Conservation (phyloP, 2,329 filamentous ascomycete species). For the Trichoderma citrinoviride region DNA sequence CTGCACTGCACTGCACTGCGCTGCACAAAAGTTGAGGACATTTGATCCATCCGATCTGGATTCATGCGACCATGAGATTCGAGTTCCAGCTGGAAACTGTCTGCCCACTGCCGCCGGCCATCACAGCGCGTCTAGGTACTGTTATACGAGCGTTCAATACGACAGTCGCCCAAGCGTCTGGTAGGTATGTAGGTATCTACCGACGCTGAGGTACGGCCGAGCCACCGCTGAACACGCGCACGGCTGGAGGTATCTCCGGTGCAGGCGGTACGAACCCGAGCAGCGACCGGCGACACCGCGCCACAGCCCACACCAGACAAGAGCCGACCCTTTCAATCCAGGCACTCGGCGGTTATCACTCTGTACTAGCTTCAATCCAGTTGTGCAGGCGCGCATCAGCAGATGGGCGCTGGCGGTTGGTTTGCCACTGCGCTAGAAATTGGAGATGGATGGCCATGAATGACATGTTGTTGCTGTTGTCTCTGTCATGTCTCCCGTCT, state of each 20-base stretch:
- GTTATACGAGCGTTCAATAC: too few species aligned
- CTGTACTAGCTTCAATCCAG: too few species aligned
- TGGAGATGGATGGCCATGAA: too few species aligned
- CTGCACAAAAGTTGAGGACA: too few species aligned
- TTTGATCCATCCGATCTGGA: too few species aligned
- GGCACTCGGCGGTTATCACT: conserved; percentile 2
- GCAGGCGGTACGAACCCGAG: too few species aligned
- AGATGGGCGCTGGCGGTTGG: too few species aligned
- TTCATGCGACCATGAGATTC: too few species aligned
- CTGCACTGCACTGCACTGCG: background rate
- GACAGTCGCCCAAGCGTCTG: background rate
- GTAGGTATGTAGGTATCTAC: background rate
- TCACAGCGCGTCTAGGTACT: too few species aligned
- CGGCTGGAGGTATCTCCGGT: background rate
- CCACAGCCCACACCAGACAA: conserved; percentile 10
- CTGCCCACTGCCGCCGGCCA: background rate
- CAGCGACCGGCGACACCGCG: conserved; percentile 14
- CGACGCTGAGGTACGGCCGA: background rate
- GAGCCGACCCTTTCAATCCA: conserved; percentile 4
- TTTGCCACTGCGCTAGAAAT: too few species aligned
- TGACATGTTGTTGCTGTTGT: too few species aligned
- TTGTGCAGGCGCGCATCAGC: background rate
- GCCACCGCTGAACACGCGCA: background rate
- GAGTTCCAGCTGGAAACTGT: background rate
- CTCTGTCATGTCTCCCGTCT: too few species aligned